A percentile compares a stretch with the other conserved stretches of the same genome.
phyloP scores from a whole-genome alignment of 805 yeast species.

The Metschnikowia chrysomelidarum region DNA sequence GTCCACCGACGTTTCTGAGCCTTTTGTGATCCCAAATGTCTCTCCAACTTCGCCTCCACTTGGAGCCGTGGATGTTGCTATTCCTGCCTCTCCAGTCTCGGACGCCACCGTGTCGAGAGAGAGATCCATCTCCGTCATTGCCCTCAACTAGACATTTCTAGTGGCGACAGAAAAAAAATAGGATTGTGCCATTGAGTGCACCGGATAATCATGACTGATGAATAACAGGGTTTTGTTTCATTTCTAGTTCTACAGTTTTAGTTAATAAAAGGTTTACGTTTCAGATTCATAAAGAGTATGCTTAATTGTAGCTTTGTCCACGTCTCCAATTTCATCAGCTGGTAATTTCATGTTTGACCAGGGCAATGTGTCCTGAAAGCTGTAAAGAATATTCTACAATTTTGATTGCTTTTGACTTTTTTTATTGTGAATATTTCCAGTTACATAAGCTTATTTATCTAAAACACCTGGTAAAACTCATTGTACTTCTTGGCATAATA shows the following conservation, averaged over 20 bases:
- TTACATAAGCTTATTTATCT: neutral
- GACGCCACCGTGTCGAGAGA: slow-evolving; percentile 18
- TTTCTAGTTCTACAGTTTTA: slow-evolving; percentile 2
- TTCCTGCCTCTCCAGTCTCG: slow-evolving; percentile 11
- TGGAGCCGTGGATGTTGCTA: slow-evolving; percentile 6
- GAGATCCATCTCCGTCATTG: slow-evolving; percentile 25
- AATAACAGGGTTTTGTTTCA: slow-evolving; percentile 1
- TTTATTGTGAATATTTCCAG: neutral
- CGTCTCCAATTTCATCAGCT: too few species aligned
- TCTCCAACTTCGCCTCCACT: slow-evolving; percentile 50
- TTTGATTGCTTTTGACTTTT: neutral
- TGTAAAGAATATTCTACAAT: neutral
- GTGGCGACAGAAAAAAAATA: neutral
- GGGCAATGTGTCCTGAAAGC: neutral
- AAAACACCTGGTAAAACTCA: slow-evolving; percentile 53
- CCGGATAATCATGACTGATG: slow-evolving; percentile 3
- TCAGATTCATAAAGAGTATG: neutral
- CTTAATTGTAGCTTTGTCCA: neutral
- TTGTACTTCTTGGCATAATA: slow-evolving; percentile 76
- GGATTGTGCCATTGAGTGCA: neutral
- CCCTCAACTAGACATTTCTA: slow-evolving; percentile 21
- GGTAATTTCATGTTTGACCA: too few species aligned
- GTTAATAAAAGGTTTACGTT: slow-evolving; percentile 1
- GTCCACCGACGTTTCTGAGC: slow-evolving; percentile 55
- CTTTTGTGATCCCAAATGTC: slow-evolving; percentile 62